Evolutionary conservation across 768 basidiomycete species (phyloP).

Genomic region (Agaricus blazei): DNA sequence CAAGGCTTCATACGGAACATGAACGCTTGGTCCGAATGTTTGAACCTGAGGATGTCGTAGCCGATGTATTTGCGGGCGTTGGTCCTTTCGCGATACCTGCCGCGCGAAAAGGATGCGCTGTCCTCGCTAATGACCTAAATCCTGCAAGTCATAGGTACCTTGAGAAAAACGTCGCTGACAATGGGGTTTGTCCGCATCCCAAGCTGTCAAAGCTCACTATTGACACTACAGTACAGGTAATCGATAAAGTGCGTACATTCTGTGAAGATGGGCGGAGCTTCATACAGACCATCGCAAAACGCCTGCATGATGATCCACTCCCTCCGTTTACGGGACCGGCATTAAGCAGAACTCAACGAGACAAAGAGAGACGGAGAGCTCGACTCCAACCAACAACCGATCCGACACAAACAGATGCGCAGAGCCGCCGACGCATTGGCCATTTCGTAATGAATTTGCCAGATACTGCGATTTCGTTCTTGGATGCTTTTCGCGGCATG

Average conservation of each 20-base stretch:
- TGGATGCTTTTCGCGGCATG: slow-evolving; percentile 83
- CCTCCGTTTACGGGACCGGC: slow-evolving; percentile 46
- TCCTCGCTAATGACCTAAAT: slow-evolving; percentile 93
- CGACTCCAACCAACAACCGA: slow-evolving; percentile 11
- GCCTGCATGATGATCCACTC: slow-evolving; percentile 63
- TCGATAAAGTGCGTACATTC: slow-evolving; percentile 59
- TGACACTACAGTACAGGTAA: slow-evolving; percentile 45
- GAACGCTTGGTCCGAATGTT: slow-evolving; percentile 76
- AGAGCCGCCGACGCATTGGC: slow-evolving; percentile 48
- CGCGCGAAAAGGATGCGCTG: slow-evolving; percentile 84
- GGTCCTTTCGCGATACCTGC: slow-evolving; percentile 95
- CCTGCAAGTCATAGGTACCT: slow-evolving; percentile 82
- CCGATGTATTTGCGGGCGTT: slow-evolving; percentile 95
- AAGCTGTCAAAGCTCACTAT: background rate
- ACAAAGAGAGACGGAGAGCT: slow-evolving; percentile 31
- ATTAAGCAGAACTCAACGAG: slow-evolving; percentile 40
- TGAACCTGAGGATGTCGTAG: slow-evolving; percentile 71
- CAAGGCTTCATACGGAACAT: slow-evolving; percentile 89
- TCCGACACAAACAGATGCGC: slow-evolving; percentile 17
- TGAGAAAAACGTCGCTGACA: slow-evolving; percentile 62
- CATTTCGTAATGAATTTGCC: slow-evolving; percentile 99
- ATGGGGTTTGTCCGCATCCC: slow-evolving; percentile 53
- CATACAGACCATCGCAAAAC: slow-evolving; percentile 55
- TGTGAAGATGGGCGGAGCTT: slow-evolving; percentile 88
- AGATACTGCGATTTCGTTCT: slow-evolving; percentile 83